Evolutionary conservation across 768 basidiomycete genomes (phyloP), one percentile per base, ranked within the genome.

Genomic region (Pisolithus tinctorius): DNA sequence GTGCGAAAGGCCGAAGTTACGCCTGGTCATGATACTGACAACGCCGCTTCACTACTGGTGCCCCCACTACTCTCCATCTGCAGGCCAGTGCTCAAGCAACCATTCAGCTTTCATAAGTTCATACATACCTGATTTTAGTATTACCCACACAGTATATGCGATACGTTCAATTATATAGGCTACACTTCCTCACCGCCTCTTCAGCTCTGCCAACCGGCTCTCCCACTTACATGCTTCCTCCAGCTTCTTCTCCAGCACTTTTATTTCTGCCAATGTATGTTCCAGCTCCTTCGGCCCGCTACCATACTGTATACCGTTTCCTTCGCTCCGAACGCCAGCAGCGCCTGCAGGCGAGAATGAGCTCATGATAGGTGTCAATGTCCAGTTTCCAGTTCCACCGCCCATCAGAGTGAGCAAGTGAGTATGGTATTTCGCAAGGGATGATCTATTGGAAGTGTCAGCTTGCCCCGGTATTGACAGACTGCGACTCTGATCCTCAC

Each of bases 401-500:
- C 92, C 91, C 6, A 74, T 70, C 13, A 97, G 73, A 0, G 88
- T 88, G 16, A 97, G 76, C 26, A 95, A 76, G 45, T 88, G 86
- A 4, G 82, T 88, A 67, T 98, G 95, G 63, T 96, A 94, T 63
- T 88, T 93, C 60, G 82, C 80, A 53, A 97, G 70, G 0, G 88
- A 84, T 0, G 93, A 93, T 11, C 94, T 85, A 14, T 27, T 5
- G 1, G 14, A n/a, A 5, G n/a, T 16, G 38, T 52, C 30, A 49
- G 44, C 39, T 4, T 47, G 25, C 20, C 4, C 51, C 39, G 39
- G 31, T 36, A 50, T 30, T 25, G 30, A 34, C 11, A 44, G 6
- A 14, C 14, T 14, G 34, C 14, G 13, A 34, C 5, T 5, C 14
- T 13, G 34, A 34, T 23, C 65, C 78, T 1, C 57, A 88, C 87